Percentiles rank a stretch among this genome's conserved stretches.
phyloP scores from a whole-genome alignment of 129 eudicot genomes.

The Helianthus annuus region HanXRQr2.0-SUNRISE NC_035435.2:173455628-173456127 shows the following conservation, averaged over 20 bases:
- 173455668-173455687: too few relatives aligned
- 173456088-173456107: constrained; percentile 46
- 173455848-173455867: constrained; percentile 16
- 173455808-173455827: constrained; percentile 55
- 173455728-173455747: too few relatives aligned
- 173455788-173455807: constrained; percentile 74
- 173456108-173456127: constrained; percentile 73
- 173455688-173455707: too few relatives aligned
- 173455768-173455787: constrained; percentile 24
- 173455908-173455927: constrained; percentile 45
- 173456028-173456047: constrained; percentile 10
- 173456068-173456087: constrained; percentile 33
- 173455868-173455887: neutral
- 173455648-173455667: too few relatives aligned
- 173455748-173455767: neutral
- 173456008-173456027: too few relatives aligned
- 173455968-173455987: constrained; percentile 35
- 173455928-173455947: constrained; percentile 51
- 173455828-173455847: constrained; percentile 55
- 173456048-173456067: neutral
- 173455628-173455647: too few relatives aligned
- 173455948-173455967: constrained; percentile 29
- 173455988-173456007: neutral
- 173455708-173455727: too few relatives aligned
- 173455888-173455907: neutral